Evolutionary conservation across 176 grass and related monocot species (phyloP), one percentile per base, ranked within the genome.

Genomic region (Chloris gayana): DNA sequence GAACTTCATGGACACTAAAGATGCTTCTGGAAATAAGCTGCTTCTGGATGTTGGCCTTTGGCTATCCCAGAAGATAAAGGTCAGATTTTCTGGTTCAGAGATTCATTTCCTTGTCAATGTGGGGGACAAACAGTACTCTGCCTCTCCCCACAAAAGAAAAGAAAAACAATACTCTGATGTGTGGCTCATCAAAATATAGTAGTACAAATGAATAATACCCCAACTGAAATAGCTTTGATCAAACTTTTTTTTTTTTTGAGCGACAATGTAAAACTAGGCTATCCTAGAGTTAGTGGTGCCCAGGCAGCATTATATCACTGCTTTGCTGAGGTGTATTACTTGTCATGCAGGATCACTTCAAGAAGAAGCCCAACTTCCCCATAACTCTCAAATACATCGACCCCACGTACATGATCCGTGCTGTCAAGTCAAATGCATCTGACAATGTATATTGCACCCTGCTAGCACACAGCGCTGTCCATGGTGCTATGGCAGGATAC

Each of bases 11-110:
- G 88, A 89, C 51, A 63, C 88, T 42, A 76, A 89, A 80, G 96
- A 99, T 86, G 90, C 96, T 86, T 95, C 96, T 66, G 96, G 96
- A 88, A 99, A 99, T 81, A 99, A 95, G 75, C 90, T 99, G 45
- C 84, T 95, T 69, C 88, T 93, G 45, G 96, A 99, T 85, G 82
- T 99, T 83, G 92, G 96, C 73, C 90, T 99, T 72, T 99, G 96
- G 96, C 72, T 99, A 32, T 99, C 96, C 57, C 88, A 95, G 70
- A 95, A 88, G 74, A 99, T 99, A 82, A 99, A 99, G 96, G 96
- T 99, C 37, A 79, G 70, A 41, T 80, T 69, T 69, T 38, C 42
- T 84, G 69, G 61, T 81, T 72, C 58, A 77, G 56, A 78, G 24
- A 14, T 37, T 58, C 58, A 45, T 74, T 47, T 89, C 46, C 74